Base-by-base conservation (phyloP, 2,329 filamentous ascomycete species). In the Diplodia scrobiculata region DNA sequence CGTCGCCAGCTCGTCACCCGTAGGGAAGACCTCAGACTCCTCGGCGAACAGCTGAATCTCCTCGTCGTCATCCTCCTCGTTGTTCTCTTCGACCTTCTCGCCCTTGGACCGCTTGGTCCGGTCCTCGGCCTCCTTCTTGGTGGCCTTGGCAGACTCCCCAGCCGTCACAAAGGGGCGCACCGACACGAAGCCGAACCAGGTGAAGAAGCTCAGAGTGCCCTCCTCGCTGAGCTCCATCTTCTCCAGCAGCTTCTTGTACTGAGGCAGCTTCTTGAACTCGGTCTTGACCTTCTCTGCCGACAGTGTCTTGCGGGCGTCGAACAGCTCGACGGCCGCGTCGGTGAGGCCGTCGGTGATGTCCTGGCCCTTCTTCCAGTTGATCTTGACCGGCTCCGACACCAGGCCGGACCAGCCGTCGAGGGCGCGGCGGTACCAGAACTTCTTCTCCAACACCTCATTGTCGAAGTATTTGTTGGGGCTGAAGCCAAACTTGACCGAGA, bases 301-400 rank as follows among this genome's bases (percentile, higher is more conserved):
- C 29, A 73, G 66, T 67, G 76, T 79, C 67, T 75, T 75, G 51
- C 67, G 38, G 45, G 89, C 88, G 69, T 90, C 84, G 74, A 84
- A 91, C 60, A 93, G 83, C 73, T 88, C 84, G 73, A 86, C 84
- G 65, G 89, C 91, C 45, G 91, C 85, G 77, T 88, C 87, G 41
- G 94, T 86, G 74, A 97, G 81, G 55, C 94, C 93, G 65, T 86
- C 84, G 45, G 92, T 97, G 73, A 93, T 81, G 78, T 98, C 94
- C 82, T 91, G 91, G 74, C 86, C 90, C 70, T 82, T 79, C 73
- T 86, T 85, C 86, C 92, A 95, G 75, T 87, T 83, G 78, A 98
- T 94, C 71, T 88, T 84, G 70, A 97, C 91, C 5, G 94, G 94
- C 81, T 96, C 92, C 27, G 89, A 93, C 66, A 97, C 91, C 38